Conservation (phyloP, 1,284 basidiomycete species). For the Papiliotrema terrestris region DNA sequence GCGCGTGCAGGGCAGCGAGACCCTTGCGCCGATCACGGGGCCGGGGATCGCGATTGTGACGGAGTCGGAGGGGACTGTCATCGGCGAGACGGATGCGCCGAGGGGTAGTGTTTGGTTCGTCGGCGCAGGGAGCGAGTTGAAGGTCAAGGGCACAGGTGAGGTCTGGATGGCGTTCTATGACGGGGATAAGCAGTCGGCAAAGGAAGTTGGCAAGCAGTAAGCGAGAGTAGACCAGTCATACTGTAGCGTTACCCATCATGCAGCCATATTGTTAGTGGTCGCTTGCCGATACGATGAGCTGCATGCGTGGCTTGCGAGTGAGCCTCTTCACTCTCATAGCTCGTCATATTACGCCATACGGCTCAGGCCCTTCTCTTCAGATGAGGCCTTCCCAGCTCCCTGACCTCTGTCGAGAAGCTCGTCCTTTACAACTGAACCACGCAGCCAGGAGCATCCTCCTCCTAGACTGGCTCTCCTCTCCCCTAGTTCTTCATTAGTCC, state of each 20-base stretch:
- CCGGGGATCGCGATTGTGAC: slow-evolving; percentile 27
- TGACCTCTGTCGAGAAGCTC: no score
- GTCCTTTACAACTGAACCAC: no score
- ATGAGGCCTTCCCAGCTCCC: no score
- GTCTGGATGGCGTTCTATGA: slow-evolving; percentile 40
- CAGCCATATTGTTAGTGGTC: not conserved
- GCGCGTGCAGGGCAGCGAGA: slow-evolving; percentile 20
- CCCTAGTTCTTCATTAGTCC: not conserved
- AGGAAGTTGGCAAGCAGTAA: slow-evolving; percentile 2
- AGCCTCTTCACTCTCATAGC: no score
- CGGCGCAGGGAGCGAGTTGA: slow-evolving; percentile 21
- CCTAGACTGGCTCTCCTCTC: not conserved
- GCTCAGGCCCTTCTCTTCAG: no score
- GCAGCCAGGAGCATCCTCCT: no score
- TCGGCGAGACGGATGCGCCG: slow-evolving; percentile 1
- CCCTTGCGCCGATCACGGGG: slow-evolving; percentile 23
- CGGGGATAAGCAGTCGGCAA: slow-evolving; percentile 14
- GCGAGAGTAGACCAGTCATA: not conserved
- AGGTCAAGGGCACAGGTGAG: slow-evolving; percentile 14
- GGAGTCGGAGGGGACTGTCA: slow-evolving; percentile 6
- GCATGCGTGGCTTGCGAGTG: no score
- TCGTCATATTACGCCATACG: no score
- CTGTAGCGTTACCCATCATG: not conserved
- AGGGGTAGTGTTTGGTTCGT: slow-evolving; percentile 31
- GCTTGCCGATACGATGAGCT: not conserved